phyloP scores from a whole-genome alignment of 192 early-diverging fungal species.

The Linnemannia exigua region DNA sequence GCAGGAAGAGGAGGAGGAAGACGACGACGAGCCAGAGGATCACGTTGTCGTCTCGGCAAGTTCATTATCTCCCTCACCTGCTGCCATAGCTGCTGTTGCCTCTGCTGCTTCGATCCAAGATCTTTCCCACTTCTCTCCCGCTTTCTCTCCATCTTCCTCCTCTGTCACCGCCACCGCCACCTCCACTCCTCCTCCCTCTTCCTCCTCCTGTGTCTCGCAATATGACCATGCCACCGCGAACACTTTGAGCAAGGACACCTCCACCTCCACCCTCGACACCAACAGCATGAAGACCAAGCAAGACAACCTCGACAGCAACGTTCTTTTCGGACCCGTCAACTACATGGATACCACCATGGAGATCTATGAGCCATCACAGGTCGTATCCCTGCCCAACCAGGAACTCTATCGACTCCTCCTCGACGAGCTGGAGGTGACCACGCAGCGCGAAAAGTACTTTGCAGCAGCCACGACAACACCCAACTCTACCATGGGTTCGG shows the following conservation, averaged over 20 bases:
- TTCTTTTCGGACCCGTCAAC: constrained; percentile 3
- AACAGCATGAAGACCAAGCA: constrained; percentile 23
- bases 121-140: neutral
- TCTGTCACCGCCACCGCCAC: neutral
- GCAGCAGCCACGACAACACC: constrained; percentile 23
- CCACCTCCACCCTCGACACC: neutral
- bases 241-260: constrained; percentile 7
- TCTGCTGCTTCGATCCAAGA: neutral
- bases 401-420: constrained; percentile 47
- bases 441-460: constrained; percentile 52
- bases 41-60: constrained; percentile 5
- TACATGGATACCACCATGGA: constrained; percentile 48
- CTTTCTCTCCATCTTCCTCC: constrained; percentile 11
- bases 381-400: constrained; percentile 36
- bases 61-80: constrained; percentile 10
- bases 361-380: constrained; percentile 24
- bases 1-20: constrained; percentile 49
- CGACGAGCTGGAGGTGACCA: constrained; percentile 43
- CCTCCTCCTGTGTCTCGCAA: constrained; percentile 15
- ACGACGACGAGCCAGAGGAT: constrained; percentile 35
- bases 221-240: constrained; percentile 1
- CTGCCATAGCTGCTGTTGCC: neutral
- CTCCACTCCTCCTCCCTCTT: neutral
- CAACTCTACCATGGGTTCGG: constrained; percentile 40
- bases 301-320: constrained; percentile 6